phyloP scores from a whole-genome alignment of 1,284 basidiomycete species.

The Boletus hoseneyae region DNA sequence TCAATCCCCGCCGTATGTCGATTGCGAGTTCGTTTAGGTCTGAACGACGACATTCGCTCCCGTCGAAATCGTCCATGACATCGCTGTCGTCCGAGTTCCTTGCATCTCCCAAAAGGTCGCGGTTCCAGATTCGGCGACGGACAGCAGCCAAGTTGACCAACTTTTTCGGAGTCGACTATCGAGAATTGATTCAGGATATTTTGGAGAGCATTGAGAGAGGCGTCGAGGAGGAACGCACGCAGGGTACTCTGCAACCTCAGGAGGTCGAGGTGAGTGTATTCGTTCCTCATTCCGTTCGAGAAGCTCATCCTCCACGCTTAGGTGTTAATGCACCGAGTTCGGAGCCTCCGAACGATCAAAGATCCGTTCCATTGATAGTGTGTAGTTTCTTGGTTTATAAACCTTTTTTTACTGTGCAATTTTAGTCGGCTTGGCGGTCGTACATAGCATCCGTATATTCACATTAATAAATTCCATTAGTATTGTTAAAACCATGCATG shows the following conservation, averaged over 20 bases:
- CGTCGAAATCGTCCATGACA: constrained; percentile 56
- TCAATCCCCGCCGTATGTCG: constrained; percentile 25
- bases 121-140: constrained; percentile 66
- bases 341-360: constrained; percentile 55
- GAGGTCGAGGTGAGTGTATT: constrained; percentile 60
- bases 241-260: constrained; percentile 59
- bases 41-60: constrained; percentile 68
- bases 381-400: constrained; percentile 3
- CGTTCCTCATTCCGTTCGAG: neutral
- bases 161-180: constrained; percentile 82
- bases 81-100: constrained; percentile 54
- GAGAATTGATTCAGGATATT: constrained; percentile 68
- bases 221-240: constrained; percentile 61
- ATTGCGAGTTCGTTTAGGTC: constrained; percentile 39
- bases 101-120: constrained; percentile 40
- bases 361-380: constrained; percentile 34
- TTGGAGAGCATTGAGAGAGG: constrained; percentile 76
- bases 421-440: constrained; percentile 7
- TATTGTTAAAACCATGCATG: constrained; percentile 3
- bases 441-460: constrained; percentile 16
- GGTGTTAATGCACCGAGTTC: constrained; percentile 61
- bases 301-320: constrained; percentile 27
- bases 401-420: neutral
- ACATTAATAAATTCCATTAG: constrained; percentile 24
- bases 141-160: constrained; percentile 75